Evolutionary conservation across 768 basidiomycete species (phyloP).

Genomic region (Rubroboletus pulcherrimus): DNA sequence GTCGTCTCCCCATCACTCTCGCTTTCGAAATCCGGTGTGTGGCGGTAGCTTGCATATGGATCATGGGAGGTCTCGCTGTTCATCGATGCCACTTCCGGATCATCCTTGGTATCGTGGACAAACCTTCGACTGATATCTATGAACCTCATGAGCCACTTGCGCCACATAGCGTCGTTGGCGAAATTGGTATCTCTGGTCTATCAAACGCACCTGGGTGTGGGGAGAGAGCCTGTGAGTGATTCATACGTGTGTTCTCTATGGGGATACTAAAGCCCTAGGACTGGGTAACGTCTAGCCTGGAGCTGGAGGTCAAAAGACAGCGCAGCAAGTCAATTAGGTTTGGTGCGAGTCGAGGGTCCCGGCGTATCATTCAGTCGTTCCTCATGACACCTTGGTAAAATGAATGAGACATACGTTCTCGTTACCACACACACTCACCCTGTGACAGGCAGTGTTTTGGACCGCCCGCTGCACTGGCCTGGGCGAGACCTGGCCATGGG

Average conservation of each 20-base stretch:
- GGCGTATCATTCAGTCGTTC: background rate
- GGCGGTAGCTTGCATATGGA: background rate
- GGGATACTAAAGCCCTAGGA: background rate
- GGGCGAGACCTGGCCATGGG: too few relatives aligned
- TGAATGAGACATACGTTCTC: background rate
- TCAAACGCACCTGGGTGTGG: conserved; percentile 11
- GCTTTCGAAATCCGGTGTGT: conserved; percentile 4
- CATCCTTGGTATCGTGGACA: conserved; percentile 11
- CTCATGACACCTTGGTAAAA: background rate
- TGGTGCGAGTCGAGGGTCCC: too few relatives aligned
- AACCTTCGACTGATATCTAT: conserved; percentile 3
- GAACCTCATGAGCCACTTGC: conserved; percentile 7
- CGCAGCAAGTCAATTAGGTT: background rate
- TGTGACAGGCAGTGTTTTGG: background rate
- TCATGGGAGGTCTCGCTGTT: background rate
- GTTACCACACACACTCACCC: background rate
- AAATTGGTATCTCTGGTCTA: background rate
- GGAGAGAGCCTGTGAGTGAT: conserved; percentile 3
- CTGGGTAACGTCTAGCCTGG: background rate
- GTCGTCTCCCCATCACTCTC: conserved; percentile 14
- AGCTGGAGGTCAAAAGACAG: background rate
- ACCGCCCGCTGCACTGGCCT: too few relatives aligned
- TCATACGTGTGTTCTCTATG: conserved; percentile 7
- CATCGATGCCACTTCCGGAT: background rate
- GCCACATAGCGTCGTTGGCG: background rate